These are phyloP conservation scores for Candida pseudoviswanathii DNA, from an alignment of 1,139 yeast genomes.

Conservation along the genomic window DNA sequence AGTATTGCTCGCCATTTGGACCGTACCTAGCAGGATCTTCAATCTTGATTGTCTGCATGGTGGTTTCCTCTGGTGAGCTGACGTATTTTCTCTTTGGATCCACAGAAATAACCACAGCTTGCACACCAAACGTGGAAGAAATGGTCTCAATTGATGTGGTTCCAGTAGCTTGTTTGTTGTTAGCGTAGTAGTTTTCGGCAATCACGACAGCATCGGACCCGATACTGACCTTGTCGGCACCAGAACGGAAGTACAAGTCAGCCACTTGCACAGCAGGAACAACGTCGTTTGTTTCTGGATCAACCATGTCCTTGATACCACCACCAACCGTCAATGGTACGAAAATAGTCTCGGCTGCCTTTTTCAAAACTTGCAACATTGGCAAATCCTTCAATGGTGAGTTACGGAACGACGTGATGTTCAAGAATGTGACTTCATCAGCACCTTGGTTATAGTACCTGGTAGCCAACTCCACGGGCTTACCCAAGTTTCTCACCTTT, in stretches of 20 bases:
- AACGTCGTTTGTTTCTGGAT: conserved; percentile 68
- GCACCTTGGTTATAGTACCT: conserved; percentile 92
- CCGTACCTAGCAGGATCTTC: conserved; percentile 56
- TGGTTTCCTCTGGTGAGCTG: conserved; percentile 55
- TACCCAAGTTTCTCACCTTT: conserved; percentile 86
- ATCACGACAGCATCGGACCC: conserved; percentile 96
- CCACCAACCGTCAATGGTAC: conserved; percentile 98
- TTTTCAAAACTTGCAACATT: conserved; percentile 83
- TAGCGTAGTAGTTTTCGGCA: conserved; percentile 76
- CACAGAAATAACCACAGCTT: conserved; percentile 95
- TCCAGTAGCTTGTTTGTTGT: conserved; percentile 63
- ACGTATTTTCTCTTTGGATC: conserved; percentile 91
- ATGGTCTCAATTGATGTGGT: conserved; percentile 88
- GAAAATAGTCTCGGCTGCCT: conserved; percentile 86
- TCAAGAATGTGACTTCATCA: conserved; percentile 91
- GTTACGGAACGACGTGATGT: conserved; percentile 92
- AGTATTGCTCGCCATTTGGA: conserved; percentile 82
- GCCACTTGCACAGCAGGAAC: conserved; percentile 92
- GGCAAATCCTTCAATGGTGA: conserved; percentile 92
- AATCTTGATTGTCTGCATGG: conserved; percentile 55
- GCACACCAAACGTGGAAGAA: conserved; percentile 88
- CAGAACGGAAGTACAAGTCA: conserved; percentile 85
- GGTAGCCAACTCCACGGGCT: conserved; percentile 92
- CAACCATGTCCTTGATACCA: conserved; percentile 87
- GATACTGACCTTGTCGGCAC: conserved; percentile 96